phyloP scores from a whole-genome alignment of 2,329 filamentous ascomycete species.

The Fusarium graminum region DNA sequence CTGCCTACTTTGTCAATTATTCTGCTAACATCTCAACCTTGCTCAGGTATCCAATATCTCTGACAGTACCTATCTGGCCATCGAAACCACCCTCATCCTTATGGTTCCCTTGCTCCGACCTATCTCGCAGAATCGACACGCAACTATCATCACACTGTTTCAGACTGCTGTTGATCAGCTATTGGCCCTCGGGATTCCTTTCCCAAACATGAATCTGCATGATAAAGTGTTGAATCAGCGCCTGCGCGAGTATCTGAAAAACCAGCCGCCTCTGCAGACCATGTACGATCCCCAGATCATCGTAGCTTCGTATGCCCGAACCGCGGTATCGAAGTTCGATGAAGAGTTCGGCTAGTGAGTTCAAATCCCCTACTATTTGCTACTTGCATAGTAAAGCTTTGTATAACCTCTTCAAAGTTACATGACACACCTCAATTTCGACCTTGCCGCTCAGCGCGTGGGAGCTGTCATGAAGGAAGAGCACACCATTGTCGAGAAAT shows the following conservation, averaged over 20 bases:
- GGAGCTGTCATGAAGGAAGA: constrained; percentile 7
- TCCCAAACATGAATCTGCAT: not conserved
- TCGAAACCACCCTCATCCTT: not conserved
- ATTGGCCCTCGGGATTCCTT: not conserved
- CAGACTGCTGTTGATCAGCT: constrained; percentile 7
- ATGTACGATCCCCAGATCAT: not conserved
- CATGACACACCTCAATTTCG: not conserved
- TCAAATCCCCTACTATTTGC: not conserved
- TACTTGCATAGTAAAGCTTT: not conserved
- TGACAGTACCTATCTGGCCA: constrained; percentile 2
- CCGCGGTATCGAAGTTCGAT: not conserved
- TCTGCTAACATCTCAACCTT: not conserved
- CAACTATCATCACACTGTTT: constrained; percentile 29
- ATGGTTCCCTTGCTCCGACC: constrained; percentile 12
- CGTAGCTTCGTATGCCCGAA: not conserved
- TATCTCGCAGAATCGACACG: constrained; percentile 10
- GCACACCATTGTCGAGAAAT: constrained; percentile 26
- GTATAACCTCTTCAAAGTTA: not conserved
- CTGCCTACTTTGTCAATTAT: not conserved
- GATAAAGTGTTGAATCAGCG: not conserved
- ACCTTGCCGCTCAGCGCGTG: not conserved
- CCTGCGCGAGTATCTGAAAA: not conserved
- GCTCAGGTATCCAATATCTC: constrained; percentile 18
- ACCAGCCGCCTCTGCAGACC: not conserved
- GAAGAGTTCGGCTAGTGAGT: not conserved